A percentile compares a stretch with the other conserved stretches of the same genome.
phyloP scores from a whole-genome alignment of 768 basidiomycete species.

The Amanita pseudoporphyria region DNA sequence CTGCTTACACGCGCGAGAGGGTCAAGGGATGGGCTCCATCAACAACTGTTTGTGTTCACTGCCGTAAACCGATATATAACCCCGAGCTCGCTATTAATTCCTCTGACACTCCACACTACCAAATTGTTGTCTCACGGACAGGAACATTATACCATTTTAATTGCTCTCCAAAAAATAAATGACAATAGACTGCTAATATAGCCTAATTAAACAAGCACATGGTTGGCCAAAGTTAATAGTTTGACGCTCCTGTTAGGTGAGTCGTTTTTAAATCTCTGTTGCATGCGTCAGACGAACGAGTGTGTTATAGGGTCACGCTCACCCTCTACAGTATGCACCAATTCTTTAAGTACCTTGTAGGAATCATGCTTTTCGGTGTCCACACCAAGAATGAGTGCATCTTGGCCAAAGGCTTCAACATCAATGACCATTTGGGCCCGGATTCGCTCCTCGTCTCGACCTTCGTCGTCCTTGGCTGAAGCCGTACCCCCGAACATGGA shows the following conservation, averaged over 20 bases:
- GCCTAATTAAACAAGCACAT: not conserved
- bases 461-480: conserved; percentile 51
- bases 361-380: conserved; percentile 41
- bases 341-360: conserved; percentile 46
- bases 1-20: conserved; percentile 47
- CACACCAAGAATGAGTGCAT: conserved; percentile 63
- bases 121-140: conserved; percentile 45
- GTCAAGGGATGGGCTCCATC: conserved; percentile 51
- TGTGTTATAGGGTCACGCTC: not conserved
- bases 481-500: conserved; percentile 61
- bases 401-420: conserved; percentile 74
- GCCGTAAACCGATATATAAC: conserved; percentile 36
- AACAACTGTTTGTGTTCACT: conserved; percentile 40
- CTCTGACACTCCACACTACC: conserved; percentile 13
- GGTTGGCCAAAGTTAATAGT: not conserved
- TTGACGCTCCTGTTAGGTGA: not conserved
- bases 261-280: not conserved
- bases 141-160: conserved; percentile 48
- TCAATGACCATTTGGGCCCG: conserved; percentile 77
- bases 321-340: conserved; percentile 42
- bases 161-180: conserved; percentile 22
- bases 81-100: conserved; percentile 1
- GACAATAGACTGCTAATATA: not conserved
- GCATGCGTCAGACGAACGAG: not conserved
- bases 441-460: conserved; percentile 84